Base-by-base conservation (phyloP, 2,329 filamentous ascomycete genomes). In the Mycocentrospora acerina region DNA sequence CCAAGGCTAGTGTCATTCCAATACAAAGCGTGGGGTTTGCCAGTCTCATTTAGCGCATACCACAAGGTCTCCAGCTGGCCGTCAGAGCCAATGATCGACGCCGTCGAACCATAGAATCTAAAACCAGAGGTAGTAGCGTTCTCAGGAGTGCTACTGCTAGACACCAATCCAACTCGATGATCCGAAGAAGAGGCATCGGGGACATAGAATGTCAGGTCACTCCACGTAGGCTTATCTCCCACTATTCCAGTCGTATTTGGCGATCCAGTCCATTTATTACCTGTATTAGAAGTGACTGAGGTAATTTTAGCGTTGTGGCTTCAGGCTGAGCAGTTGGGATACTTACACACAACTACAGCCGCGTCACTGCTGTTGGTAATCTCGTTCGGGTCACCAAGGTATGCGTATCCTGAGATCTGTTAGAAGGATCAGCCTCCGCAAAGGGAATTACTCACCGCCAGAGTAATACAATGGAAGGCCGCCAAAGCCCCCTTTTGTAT, bases 1-100 rank as follows among this genome's bases (percentile, higher is more conserved):
- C 52, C 52, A 3, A 33, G n/a, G 11, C 40, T 48, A 3, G 52
- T 53, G 13, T 54, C 48, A 14, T 59, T 57, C 56, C 54, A 59
- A 16, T 57, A 56, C 14, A 59, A 14, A 2, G 39, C 43, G 24
- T 45, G 25, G 6, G 48, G 25, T 24, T 41, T 37, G 3, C 46
- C 26, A 15, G 40, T 42, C n/a, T 53, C 18, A 12, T 33, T 29
- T 14, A 52, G 33, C 12, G 37, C 47, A 13, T 22, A 46, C 29
- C 49, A 59, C 12, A 34, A 19, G 4, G 43, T 50, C 33, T 51
- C 46, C n/a, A 59, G 17, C 10, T 27, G 31, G 4, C 48, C 52
- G 32, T 35, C 35, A 9, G 33, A 22, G 12, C 34, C 42, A 9
- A 45, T 35, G 14, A 44, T 24, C 22, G 51, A 40, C 15, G 51